Conservation (phyloP, 495 filamentous ascomycete genomes). For the Xylaria scruposa region DNA sequence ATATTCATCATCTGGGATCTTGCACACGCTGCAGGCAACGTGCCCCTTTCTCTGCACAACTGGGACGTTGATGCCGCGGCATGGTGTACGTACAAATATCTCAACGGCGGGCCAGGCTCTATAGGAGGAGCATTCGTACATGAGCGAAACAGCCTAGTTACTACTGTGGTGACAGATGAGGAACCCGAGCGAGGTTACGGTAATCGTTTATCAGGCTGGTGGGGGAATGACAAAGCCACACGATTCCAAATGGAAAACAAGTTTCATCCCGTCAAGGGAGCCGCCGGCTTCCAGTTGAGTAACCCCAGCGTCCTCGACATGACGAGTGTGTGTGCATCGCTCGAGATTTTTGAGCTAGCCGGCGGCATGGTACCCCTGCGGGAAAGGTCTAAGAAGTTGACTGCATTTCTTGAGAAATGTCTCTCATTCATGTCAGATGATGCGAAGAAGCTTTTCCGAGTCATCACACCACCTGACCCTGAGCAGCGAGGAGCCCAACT, state of each 20-base stretch:
- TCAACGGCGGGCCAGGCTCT: slow-evolving; percentile 87
- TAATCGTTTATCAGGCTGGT: slow-evolving; percentile 84
- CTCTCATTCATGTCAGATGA: slow-evolving; percentile 57
- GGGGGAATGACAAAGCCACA: slow-evolving; percentile 78
- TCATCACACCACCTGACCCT: slow-evolving; percentile 81
- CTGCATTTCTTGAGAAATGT: slow-evolving; percentile 78
- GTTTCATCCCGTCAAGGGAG: slow-evolving; percentile 77
- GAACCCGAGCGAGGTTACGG: slow-evolving; percentile 49
- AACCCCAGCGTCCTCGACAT: slow-evolving; percentile 73
- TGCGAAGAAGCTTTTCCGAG: slow-evolving; percentile 62
- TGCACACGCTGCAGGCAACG: slow-evolving; percentile 93
- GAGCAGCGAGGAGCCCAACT: slow-evolving; percentile 84
- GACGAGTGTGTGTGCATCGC: slow-evolving; percentile 73
- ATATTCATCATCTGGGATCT: slow-evolving; percentile 94
- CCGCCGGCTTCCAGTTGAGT: slow-evolving; percentile 72
- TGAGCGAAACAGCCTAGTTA: slow-evolving; percentile 68
- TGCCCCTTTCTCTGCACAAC: slow-evolving; percentile 79
- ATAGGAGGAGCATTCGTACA: slow-evolving; percentile 92
- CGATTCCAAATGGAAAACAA: slow-evolving; percentile 80
- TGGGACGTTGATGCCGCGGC: slow-evolving; percentile 96
- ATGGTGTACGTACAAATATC: slow-evolving; percentile 99
- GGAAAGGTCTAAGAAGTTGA: slow-evolving; percentile 76
- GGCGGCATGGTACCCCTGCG: slow-evolving; percentile 71
- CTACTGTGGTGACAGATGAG: slow-evolving; percentile 43
- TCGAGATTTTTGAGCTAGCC: slow-evolving; percentile 79